Evolutionary conservation across 2,329 filamentous ascomycete species (phyloP).

Genomic region (Aspergillus hiratsukae): DNA sequence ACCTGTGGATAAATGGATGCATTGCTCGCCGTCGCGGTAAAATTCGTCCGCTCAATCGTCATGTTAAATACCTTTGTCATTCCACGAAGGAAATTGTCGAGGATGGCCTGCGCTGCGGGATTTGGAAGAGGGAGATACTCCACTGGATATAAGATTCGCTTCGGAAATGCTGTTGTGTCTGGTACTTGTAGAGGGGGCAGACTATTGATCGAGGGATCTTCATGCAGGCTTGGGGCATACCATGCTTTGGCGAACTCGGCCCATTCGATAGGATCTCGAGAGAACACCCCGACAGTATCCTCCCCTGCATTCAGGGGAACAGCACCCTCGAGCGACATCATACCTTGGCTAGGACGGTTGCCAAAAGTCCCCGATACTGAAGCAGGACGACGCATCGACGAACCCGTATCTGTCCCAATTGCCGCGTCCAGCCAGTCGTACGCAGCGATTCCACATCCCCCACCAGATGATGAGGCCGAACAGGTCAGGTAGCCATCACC

Average conservation of each 20-base stretch:
- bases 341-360: constrained; percentile 41
- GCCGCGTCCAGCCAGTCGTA: constrained; percentile 41
- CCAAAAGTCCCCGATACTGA: constrained; percentile 43
- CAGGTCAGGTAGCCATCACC: constrained; percentile 34
- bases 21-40: constrained; percentile 4
- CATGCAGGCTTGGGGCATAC: constrained; percentile 7
- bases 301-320: constrained; percentile 38
- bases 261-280: constrained; percentile 22
- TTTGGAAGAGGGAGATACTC: constrained; percentile 19
- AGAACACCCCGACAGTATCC: constrained; percentile 44
- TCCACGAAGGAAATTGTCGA: constrained; percentile 5
- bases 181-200: constrained; percentile 1
- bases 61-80: constrained; percentile 19
- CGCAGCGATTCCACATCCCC: constrained; percentile 30
- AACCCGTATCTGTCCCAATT: constrained; percentile 42
- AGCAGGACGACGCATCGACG: constrained; percentile 46
- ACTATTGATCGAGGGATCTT: constrained; percentile 3
- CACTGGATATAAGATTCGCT: constrained; percentile 12
- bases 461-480: constrained; percentile 29
- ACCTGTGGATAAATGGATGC: constrained; percentile 4
- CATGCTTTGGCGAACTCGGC: constrained; percentile 8
- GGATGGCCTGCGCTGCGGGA: constrained; percentile 13
- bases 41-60: constrained; percentile 21
- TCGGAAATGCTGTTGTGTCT: constrained; percentile 8
- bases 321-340: constrained; percentile 40